These are phyloP conservation scores for Bondarzewia mesenterica DNA, from an alignment of 1,284 basidiomycete species.

Conservation along the genomic window DNA sequence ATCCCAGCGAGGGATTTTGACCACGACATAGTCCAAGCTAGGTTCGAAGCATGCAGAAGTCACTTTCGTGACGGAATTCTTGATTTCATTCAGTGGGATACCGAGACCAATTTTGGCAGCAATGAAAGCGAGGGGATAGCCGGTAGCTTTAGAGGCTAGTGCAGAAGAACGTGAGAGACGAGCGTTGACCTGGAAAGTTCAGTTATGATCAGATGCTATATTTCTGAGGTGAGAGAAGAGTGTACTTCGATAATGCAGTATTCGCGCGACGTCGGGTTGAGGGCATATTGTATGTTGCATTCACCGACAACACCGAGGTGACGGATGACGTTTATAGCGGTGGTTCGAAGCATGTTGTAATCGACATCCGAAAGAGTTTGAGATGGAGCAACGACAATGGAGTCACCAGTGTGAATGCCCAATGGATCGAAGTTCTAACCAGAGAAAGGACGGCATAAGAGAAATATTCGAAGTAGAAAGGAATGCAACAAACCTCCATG, in stretches of 20 bases:
- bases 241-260: conserved; percentile 96
- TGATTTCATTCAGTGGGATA: conserved; percentile 96
- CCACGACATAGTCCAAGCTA: conserved; percentile 93
- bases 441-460: background rate
- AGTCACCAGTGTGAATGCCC: conserved; percentile 98
- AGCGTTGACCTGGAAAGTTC: conserved; percentile 86
- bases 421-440: conserved; percentile 94
- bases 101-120: conserved; percentile 96
- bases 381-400: conserved; percentile 97
- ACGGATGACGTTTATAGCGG: conserved; percentile 96
- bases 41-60: conserved; percentile 98
- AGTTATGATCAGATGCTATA: too few relatives aligned
- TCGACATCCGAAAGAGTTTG: conserved; percentile 97
- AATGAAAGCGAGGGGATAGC: conserved; percentile 97
- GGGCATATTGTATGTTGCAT: conserved; percentile 98
- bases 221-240: conserved; percentile 1
- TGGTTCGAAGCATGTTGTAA: conserved; percentile 98
- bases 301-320: conserved; percentile 97
- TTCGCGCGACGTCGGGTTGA: conserved; percentile 91
- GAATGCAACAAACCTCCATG: conserved; percentile 77
- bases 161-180: conserved; percentile 97
- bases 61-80: conserved; percentile 94
- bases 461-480: conserved; percentile 4
- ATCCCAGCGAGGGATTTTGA: conserved; percentile 99
- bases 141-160: conserved; percentile 96